Evolutionary conservation across 148 eudicot genomes (phyloP).

Genomic region (Cornus florida): DNA sequence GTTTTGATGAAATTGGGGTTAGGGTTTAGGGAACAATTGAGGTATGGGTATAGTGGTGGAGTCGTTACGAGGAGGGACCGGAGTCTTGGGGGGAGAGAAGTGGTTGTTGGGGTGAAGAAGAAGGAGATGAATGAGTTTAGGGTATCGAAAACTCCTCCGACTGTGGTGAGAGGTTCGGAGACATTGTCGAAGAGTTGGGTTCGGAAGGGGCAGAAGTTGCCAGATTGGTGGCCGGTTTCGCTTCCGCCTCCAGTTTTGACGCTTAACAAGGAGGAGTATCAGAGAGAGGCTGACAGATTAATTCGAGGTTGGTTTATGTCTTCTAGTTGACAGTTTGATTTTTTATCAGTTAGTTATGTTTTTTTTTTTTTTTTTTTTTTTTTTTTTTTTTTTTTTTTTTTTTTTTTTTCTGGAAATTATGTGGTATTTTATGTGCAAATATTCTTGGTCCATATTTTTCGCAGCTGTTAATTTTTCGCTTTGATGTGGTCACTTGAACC

Average conservation of each 20-base stretch:
- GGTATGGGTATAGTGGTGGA: conserved; percentile 16
- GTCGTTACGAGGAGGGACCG: conserved; percentile 74
- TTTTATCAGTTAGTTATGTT: background rate
- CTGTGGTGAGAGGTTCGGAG: conserved; percentile 19
- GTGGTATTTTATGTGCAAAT: background rate
- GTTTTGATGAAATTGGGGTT: conserved; percentile 40
- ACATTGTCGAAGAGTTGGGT: conserved; percentile 16
- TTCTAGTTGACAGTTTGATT: background rate
- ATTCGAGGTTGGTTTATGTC: conserved; percentile 57
- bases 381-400: background rate
- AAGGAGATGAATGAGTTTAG: conserved; percentile 4
- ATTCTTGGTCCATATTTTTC: no score
- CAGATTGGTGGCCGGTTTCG: conserved; percentile 81
- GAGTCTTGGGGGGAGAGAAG: conserved; percentile 88
- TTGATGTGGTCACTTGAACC: no score
- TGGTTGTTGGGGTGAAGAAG: conserved; percentile 53
- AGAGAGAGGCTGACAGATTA: conserved; percentile 58
- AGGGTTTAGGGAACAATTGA: conserved; percentile 30
- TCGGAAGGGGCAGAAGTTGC: conserved; percentile 48
- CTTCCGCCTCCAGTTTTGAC: conserved; percentile 24
- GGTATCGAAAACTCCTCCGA: conserved; percentile 5
- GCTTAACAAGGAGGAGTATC: conserved; percentile 46
- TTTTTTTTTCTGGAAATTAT: background rate
- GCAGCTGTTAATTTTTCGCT: no score
- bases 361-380: background rate